Base-by-base conservation (phyloP, 352 stramenopile species). In the Globisporangium viniferum region DNA sequence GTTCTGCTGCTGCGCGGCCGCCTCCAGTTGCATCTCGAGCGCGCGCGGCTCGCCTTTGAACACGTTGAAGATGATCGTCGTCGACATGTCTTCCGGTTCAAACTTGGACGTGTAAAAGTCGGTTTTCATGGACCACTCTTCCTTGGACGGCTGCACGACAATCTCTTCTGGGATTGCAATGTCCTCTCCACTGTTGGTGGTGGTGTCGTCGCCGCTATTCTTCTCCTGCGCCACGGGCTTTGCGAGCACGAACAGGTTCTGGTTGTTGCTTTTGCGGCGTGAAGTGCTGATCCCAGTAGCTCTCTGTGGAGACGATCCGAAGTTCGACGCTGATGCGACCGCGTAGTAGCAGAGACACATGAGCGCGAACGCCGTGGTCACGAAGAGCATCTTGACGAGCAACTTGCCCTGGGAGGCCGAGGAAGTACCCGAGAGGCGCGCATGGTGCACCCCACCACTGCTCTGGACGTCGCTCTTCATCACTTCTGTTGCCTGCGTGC, bases 61-160 rank as follows among this genome's bases (percentile, higher is more conserved):
- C 27, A 88, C 67, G 68, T 90, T 90, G 67, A 90, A 88, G 68
- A 90, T 90, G 72, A 90, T 90, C 12, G 82, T 90, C 18, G 82
- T 88, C 12, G 80, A 88, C 22, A 79, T 88, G 33, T 84, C 79
- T 33, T 67, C 60, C 4, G 36, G 10, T 33, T 53, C 62, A 46
- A 77, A 78, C 1, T 56, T 39, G 0, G 75, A 80, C 4, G 65
- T 79, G 71, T 90, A 90, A 65, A 90, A 90, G 10, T 75, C 57
- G 4, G 79, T 33, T 31, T 59, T 54, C 81, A 88, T 88, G 18
- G 78, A 74, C 46, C 78, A 44, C 14, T 70, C 14, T 44, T 70
- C 65, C 2, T 51, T 31, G 9, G 65, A 62, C 9, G 65, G 33
- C 57, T 20, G 14, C 22, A 58, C 65, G 1, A 18, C 46, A 18